Evolutionary conservation across 768 basidiomycete species (phyloP).

Genomic region (Naganishia kalamii): DNA sequence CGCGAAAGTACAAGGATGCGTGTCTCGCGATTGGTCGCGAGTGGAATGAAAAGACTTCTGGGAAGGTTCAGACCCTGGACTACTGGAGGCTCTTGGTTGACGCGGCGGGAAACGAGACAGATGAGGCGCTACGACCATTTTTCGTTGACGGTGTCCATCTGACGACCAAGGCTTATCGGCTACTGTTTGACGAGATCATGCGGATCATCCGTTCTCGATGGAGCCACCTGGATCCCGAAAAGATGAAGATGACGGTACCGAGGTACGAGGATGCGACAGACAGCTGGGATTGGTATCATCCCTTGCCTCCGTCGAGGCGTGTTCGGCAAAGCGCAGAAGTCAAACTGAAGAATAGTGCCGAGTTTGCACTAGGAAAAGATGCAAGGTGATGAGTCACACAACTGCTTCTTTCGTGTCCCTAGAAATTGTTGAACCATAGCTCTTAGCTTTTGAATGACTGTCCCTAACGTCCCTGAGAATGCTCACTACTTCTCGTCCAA

Average conservation of each 20-base stretch:
- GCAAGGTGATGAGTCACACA: no score
- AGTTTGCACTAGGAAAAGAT: no score
- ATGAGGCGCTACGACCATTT: conserved; percentile 47
- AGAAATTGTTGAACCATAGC: background rate
- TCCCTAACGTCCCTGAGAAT: background rate
- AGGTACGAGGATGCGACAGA: conserved; percentile 9
- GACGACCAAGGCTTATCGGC: conserved; percentile 64
- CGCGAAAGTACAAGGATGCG: conserved; percentile 51
- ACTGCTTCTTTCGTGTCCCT: no score
- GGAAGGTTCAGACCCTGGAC: background rate
- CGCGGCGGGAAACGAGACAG: conserved; percentile 44
- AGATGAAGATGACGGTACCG: conserved; percentile 8
- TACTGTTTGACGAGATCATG: conserved; percentile 61
- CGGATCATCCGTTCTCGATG: conserved; percentile 50
- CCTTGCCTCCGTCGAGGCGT: no score
- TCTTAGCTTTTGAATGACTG: background rate
- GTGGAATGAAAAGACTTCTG: background rate
- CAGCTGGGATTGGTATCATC: conserved; percentile 2
- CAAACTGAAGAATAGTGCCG: no score
- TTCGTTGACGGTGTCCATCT: conserved; percentile 71
- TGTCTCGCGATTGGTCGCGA: conserved; percentile 54
- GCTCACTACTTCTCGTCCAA: no score
- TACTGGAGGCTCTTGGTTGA: conserved; percentile 45
- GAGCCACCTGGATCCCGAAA: conserved; percentile 11
- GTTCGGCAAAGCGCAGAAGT: no score